Evolutionary conservation across 176 grass and related monocot species (phyloP), one percentile per base, ranked within the genome.

Genomic region (Zea luxurians): DNA sequence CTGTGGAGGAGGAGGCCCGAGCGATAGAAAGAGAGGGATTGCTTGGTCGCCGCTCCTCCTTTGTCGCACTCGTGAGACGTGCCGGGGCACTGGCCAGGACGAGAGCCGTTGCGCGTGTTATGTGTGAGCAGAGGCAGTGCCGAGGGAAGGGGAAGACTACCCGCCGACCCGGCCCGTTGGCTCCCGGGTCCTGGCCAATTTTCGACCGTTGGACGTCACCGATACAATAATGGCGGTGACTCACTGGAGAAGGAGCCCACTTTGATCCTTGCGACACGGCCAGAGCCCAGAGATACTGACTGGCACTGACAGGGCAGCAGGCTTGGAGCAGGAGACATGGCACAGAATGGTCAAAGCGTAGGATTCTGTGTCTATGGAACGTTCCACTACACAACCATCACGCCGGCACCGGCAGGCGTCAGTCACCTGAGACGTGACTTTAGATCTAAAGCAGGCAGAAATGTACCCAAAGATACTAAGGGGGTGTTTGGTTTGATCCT

Each of bases 151-250:
- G 2, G 15, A 48, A 27, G 55, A 37, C 8, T 1, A 34, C 57
- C 57, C n/a, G 16, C n/a, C 61, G 60, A 78, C 62, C 62, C 10
- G 76, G 62, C 48, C 64, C 72, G 66, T 80, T 68, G 83, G 61
- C 72, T 70, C 75, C 74, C 71, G 78, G 61, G 71, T 70, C 75
- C 74, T 66, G 78, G 70, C 68, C 43, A 7, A 10, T 76, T 87
- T 78, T 64, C 76, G 90, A 90, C 87, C 90, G 87, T 92, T 90
- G 86, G 73, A 34, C 55, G 35, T 34, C 64, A 16, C 7, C 74
- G 57, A 63, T 68, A 76, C 20, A 76, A 76, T 65, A 71, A 60
- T 71, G 57, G 37, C 0, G 17, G 20, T 15, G 15, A 1, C 40
- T 20, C 41, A 2, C 45, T 49, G 15, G 2, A 8, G 5, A n/a